Percentiles rank a stretch among this genome's conserved stretches.
Evolutionary conservation across 2,329 filamentous ascomycete species (phyloP).

Genomic region (Nemania sp.): DNA sequence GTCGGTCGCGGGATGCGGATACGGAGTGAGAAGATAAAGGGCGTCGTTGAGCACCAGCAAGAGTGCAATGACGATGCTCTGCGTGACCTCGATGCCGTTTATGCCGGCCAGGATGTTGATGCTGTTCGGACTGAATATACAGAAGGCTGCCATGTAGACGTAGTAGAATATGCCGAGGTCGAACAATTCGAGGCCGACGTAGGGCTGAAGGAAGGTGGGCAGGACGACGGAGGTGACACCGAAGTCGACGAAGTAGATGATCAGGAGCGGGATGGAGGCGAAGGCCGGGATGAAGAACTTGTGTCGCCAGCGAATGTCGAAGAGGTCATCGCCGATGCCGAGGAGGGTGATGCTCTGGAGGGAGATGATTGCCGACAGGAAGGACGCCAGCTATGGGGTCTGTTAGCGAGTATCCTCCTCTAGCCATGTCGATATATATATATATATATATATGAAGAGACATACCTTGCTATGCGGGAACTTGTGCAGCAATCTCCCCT

Average conservation of each 20-base stretch:
- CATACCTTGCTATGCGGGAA: slow-evolving; percentile 92
- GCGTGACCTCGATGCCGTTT: slow-evolving; percentile 95
- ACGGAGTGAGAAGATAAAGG: slow-evolving; percentile 81
- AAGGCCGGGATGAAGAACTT: slow-evolving; percentile 98
- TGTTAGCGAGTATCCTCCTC: background rate
- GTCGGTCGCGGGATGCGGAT: slow-evolving; percentile 92
- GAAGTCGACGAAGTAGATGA: slow-evolving; percentile 98
- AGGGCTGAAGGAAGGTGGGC: slow-evolving; percentile 80
- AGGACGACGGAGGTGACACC: slow-evolving; percentile 95
- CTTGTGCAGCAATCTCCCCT: slow-evolving; percentile 82
- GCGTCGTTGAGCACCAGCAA: slow-evolving; percentile 85
- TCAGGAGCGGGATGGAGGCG: slow-evolving; percentile 88
- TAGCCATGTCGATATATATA: no score
- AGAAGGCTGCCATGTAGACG: slow-evolving; percentile 91
- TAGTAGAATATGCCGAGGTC: slow-evolving; percentile 88
- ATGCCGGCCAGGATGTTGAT: slow-evolving; percentile 99
- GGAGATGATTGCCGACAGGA: slow-evolving; percentile 90
- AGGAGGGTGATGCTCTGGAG: slow-evolving; percentile 89
- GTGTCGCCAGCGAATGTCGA: slow-evolving; percentile 98
- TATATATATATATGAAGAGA: background rate
- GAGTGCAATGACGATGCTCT: slow-evolving; percentile 87
- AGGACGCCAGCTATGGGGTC: slow-evolving; percentile 76
- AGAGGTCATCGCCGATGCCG: slow-evolving; percentile 92
- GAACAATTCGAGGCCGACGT: slow-evolving; percentile 77
- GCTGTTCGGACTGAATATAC: slow-evolving; percentile 97